Conservation (phyloP, 2,329 filamentous ascomycete genomes). For the Phyllosticta citriasiana region DNA sequence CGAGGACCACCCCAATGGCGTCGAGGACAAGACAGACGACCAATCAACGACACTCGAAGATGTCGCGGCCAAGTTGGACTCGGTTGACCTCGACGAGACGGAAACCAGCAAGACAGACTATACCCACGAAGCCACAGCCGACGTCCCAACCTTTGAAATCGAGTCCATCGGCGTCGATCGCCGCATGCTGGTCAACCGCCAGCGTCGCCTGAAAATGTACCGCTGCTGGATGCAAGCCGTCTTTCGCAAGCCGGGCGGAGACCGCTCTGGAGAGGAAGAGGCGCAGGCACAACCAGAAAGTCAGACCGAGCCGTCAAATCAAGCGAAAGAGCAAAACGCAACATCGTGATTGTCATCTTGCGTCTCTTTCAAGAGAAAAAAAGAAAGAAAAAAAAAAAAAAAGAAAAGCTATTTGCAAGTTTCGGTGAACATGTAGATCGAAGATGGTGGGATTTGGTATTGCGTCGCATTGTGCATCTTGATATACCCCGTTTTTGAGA, state of each 20-base stretch:
- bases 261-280: neutral
- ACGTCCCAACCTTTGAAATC: slow-evolving; percentile 49
- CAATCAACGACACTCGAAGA: slow-evolving; percentile 13
- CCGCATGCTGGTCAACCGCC: slow-evolving; percentile 83
- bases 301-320: neutral
- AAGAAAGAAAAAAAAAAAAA: too few relatives aligned
- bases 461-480: too few relatives aligned
- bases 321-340: neutral
- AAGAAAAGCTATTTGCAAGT: too few relatives aligned
- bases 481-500: too few relatives aligned
- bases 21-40: neutral
- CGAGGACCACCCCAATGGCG: too few relatives aligned
- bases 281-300: neutral
- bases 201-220: slow-evolving; percentile 92
- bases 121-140: slow-evolving; percentile 10
- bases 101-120: neutral
- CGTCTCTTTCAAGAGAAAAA: neutral
- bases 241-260: slow-evolving; percentile 52
- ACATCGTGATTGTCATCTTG: neutral
- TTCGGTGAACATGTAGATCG: too few relatives aligned
- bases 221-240: slow-evolving; percentile 88
- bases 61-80: slow-evolving; percentile 15
- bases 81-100: slow-evolving; percentile 2
- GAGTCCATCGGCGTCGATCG: slow-evolving; percentile 75
- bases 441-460: too few relatives aligned